These are phyloP conservation scores for Pulveroboletus sp. DNA, from an alignment of 768 basidiomycete species.

Conservation along the genomic window DNA sequence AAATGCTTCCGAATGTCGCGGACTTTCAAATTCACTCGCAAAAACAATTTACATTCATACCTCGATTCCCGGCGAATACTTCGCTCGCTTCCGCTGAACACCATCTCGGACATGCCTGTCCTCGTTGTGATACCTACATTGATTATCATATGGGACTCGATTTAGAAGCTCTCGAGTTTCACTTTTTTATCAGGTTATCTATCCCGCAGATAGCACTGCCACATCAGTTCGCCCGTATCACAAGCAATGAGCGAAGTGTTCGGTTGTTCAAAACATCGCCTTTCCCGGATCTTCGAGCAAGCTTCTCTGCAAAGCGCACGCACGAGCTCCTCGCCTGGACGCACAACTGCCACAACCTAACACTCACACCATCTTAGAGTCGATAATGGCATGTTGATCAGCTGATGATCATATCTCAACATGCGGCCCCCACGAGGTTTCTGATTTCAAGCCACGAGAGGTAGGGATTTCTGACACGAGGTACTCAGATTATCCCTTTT, in stretches of 20 bases:
- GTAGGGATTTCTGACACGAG: slow-evolving; percentile 7
- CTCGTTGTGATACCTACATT: slow-evolving; percentile 4
- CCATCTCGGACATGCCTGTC: neutral
- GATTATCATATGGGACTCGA: slow-evolving; percentile 14
- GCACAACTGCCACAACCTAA: neutral
- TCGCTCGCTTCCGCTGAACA: neutral
- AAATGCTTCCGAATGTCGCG: slow-evolving; percentile 28
- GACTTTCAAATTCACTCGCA: slow-evolving; percentile 17
- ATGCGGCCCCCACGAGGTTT: slow-evolving; percentile 26
- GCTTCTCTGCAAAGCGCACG: neutral
- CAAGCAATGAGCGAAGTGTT: neutral
- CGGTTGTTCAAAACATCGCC: neutral
- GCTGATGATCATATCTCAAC: slow-evolving; percentile 20
- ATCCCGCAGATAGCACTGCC: slow-evolving; percentile 10
- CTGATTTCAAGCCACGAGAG: slow-evolving; percentile 13
- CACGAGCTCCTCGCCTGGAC: slow-evolving; percentile 7
- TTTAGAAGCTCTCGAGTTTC: slow-evolving; percentile 6
- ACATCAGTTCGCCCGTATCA: too few relatives aligned
- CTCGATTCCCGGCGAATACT: neutral
- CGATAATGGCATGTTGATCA: slow-evolving; percentile 9
- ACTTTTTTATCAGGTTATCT: neutral
- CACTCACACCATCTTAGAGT: slow-evolving; percentile 3
- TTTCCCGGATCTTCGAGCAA: neutral
- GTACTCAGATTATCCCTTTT: slow-evolving; percentile 1
- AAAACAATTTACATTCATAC: neutral